Conservation (phyloP, 768 basidiomycete genomes). For the Kwoniella sp. region DNA sequence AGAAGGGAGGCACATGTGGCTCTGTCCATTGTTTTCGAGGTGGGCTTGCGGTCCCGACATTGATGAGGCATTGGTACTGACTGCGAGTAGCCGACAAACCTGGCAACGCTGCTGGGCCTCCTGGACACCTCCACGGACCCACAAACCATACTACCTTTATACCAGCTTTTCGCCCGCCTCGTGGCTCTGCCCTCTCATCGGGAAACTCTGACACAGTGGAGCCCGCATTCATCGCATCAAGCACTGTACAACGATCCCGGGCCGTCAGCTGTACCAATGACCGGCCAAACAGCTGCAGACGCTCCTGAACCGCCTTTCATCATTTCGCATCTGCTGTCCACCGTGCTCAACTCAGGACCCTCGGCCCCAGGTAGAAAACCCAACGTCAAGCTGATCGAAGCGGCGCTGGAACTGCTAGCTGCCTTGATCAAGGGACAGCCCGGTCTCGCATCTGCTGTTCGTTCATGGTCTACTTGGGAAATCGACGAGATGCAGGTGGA, state of each 20-base stretch:
- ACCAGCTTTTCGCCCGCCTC: constrained; percentile 43
- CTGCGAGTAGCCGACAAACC: constrained; percentile 22
- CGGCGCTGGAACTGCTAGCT: constrained; percentile 43
- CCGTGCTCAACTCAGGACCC: constrained; percentile 2
- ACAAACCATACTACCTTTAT: constrained; percentile 40
- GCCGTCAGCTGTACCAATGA: not conserved
- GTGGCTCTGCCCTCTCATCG: constrained; percentile 40
- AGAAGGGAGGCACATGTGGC: constrained; percentile 16
- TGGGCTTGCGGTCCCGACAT: constrained; percentile 2
- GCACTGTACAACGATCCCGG: too few relatives aligned
- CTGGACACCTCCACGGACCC: constrained; percentile 23
- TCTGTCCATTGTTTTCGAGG: constrained; percentile 31
- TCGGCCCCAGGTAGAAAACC: constrained; percentile 2
- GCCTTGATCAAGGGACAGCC: constrained; percentile 38
- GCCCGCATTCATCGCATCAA: too few relatives aligned
- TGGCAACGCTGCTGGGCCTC: constrained; percentile 32
- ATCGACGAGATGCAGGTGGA: not conserved
- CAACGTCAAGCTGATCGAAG: constrained; percentile 40
- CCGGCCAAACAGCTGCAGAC: too few relatives aligned
- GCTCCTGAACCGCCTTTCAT: constrained; percentile 18
- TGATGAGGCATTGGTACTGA: not conserved
- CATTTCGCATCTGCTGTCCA: constrained; percentile 23
- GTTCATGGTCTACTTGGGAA: constrained; percentile 17
- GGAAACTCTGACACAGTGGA: constrained; percentile 20
- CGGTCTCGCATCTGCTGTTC: constrained; percentile 14